A percentile compares a stretch with the other conserved stretches of the same genome.
These are phyloP conservation scores for Boehmeria nivea DNA, from an alignment of 306 rosid genomes.

Conservation along the genomic window DNA sequence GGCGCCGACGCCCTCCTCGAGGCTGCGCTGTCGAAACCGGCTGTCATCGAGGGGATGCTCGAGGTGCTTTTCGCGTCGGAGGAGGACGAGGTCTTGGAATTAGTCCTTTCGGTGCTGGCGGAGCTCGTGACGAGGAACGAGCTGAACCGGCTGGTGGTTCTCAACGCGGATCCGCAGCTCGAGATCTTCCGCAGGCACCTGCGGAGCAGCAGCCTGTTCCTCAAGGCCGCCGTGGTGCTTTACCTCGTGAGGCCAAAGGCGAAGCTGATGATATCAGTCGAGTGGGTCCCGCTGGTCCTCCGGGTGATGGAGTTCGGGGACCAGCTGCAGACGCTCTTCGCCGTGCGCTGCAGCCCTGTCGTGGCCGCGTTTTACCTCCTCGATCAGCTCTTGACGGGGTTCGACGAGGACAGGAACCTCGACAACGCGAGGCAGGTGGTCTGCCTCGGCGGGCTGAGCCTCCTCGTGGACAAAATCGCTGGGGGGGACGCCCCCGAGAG, in stretches of 20 bases:
- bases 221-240: constrained; percentile 71
- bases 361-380: constrained; percentile 71
- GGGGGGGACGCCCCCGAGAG: constrained; percentile 53
- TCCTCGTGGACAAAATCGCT: constrained; percentile 49
- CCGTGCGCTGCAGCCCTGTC: constrained; percentile 61
- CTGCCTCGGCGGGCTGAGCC: constrained; percentile 64
- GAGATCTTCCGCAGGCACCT: constrained; percentile 59
- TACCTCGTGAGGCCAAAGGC: constrained; percentile 67
- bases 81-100: constrained; percentile 67
- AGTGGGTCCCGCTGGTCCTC: constrained; percentile 79
- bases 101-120: constrained; percentile 60
- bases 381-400: constrained; percentile 72
- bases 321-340: constrained; percentile 66
- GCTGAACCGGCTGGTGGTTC: constrained; percentile 39
- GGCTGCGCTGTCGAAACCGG: constrained; percentile 48
- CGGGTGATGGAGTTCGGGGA: constrained; percentile 77
- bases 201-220: constrained; percentile 61
- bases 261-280: constrained; percentile 68
- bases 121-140: constrained; percentile 42
- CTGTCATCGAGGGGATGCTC: constrained; percentile 60
- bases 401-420: constrained; percentile 75
- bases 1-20: constrained; percentile 47
- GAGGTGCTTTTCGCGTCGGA: constrained; percentile 65
- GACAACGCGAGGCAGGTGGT: constrained; percentile 78
- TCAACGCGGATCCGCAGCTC: constrained; percentile 74